Evolutionary conservation across 495 filamentous ascomycete species (phyloP).

Genomic region (Penicillium roqueforti): DNA sequence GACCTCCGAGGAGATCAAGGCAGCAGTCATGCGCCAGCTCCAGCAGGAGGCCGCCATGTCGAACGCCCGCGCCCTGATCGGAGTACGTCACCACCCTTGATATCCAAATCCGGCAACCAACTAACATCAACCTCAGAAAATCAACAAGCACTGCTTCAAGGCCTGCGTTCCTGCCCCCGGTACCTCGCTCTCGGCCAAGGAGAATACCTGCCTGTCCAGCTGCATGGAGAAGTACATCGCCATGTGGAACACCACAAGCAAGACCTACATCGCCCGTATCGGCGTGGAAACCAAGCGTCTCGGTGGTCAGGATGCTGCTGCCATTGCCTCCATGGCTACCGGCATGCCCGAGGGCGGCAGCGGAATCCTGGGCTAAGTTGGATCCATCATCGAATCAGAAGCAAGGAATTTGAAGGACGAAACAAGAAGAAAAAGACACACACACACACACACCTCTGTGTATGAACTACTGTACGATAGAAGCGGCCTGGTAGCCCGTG

Average conservation of each 20-base stretch:
- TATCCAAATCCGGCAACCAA: background rate
- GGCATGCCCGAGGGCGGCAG: conserved; percentile 16
- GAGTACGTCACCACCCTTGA: conserved; percentile 47
- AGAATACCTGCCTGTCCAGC: conserved; percentile 72
- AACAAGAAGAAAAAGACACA: conserved; percentile 5
- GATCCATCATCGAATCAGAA: background rate
- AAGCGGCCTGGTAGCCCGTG: conserved; percentile 25
- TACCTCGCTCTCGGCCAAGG: conserved; percentile 62
- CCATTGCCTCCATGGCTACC: conserved; percentile 27
- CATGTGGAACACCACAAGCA: conserved; percentile 82
- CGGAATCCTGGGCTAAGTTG: conserved; percentile 11
- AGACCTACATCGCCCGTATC: conserved; percentile 68
- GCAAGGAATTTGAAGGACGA: background rate
- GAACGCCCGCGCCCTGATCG: conserved; percentile 72
- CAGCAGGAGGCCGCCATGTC: conserved; percentile 67
- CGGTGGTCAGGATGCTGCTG: conserved; percentile 25
- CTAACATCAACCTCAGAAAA: conserved; percentile 56
- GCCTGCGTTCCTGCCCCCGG: conserved; percentile 86
- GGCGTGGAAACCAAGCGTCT: conserved; percentile 53
- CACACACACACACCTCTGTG: background rate
- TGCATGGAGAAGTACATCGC: conserved; percentile 99
- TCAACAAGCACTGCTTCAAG: conserved; percentile 96
- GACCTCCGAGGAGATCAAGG: conserved; percentile 59
- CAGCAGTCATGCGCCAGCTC: conserved; percentile 67
- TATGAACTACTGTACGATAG: conserved; percentile 25